These are phyloP conservation scores for Dactylis glomerata DNA, from an alignment of 176 grass and related monocot genomes.

Conservation along the genomic window DNA sequence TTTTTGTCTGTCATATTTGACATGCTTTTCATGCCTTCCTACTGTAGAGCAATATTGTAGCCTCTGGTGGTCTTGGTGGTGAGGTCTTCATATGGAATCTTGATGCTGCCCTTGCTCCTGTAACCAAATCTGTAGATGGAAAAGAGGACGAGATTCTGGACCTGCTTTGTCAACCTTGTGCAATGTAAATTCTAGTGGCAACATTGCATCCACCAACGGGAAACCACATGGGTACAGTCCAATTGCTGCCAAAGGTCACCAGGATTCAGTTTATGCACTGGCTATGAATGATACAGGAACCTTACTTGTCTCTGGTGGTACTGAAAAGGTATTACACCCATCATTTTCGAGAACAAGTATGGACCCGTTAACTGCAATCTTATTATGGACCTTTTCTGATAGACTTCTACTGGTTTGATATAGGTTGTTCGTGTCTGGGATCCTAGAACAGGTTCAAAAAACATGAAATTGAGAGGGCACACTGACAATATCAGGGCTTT, in stretches of 20 bases:
- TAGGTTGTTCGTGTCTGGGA: constrained; percentile 97
- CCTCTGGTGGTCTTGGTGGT: constrained; percentile 87
- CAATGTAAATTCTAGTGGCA: constrained; percentile 53
- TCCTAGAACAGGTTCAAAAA: constrained; percentile 79
- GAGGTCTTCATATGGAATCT: constrained; percentile 99
- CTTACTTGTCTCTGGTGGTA: constrained; percentile 91
- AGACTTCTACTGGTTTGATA: constrained; percentile 22
- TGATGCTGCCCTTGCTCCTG: constrained; percentile 72
- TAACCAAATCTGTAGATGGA: constrained; percentile 64
- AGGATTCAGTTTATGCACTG: constrained; percentile 98
- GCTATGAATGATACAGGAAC: constrained; percentile 94
- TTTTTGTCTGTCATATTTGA: constrained; percentile 15
- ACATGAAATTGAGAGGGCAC: constrained; percentile 94
- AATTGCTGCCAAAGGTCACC: constrained; percentile 78
- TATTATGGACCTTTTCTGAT: background rate
- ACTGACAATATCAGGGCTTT: constrained; percentile 90
- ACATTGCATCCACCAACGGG: constrained; percentile 49
- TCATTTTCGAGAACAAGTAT: background rate
- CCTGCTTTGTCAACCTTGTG: constrained; percentile 60
- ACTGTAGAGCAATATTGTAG: constrained; percentile 83
- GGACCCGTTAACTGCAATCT: background rate
- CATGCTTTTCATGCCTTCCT: constrained; percentile 23
- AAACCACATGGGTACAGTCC: constrained; percentile 83
- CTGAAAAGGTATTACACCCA: constrained; percentile 68
- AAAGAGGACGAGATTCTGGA: constrained; percentile 64